Evolutionary conservation across 2,329 filamentous ascomycete species (phyloP).

Genomic region (Thelonectria blattea): DNA sequence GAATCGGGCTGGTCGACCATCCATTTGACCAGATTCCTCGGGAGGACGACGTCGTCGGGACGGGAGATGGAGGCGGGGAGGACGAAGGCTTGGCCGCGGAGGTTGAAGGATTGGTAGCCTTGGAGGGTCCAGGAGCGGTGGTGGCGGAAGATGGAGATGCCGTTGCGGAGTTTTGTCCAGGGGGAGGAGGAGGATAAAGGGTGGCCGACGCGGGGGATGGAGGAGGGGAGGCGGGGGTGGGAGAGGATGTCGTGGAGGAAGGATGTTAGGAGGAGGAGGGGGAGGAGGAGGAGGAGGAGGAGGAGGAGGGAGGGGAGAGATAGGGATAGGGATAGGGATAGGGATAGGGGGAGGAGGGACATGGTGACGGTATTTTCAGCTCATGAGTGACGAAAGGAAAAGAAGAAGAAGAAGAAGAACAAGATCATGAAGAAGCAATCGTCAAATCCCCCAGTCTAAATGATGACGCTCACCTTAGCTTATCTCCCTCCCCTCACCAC

Average conservation of each 20-base stretch:
- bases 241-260: conserved; percentile 49
- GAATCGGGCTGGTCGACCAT: conserved; percentile 55
- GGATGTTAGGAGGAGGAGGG: conserved; percentile 44
- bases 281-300: conserved; percentile 37
- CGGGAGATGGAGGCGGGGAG: conserved; percentile 49
- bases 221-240: conserved; percentile 47
- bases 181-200: conserved; percentile 41
- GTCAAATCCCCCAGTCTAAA: no score
- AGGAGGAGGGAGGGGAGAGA: conserved; percentile 25
- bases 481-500: no score
- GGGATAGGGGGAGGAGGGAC: conserved; percentile 12
- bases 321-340: conserved; percentile 14
- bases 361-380: no score
- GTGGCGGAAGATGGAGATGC: conserved; percentile 45
- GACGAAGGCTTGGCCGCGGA: conserved; percentile 44
- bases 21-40: conserved; percentile 51
- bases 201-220: conserved; percentile 50
- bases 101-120: conserved; percentile 52
- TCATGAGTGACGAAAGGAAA: no score
- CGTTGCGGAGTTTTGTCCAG: conserved; percentile 47
- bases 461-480: no score
- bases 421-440: not conserved
- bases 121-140: conserved; percentile 50
- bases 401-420: not conserved
- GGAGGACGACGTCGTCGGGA: conserved; percentile 52